Conservation (phyloP, 2,329 filamentous ascomycete genomes). For the Ophiocordyceps unilateralis region DNA sequence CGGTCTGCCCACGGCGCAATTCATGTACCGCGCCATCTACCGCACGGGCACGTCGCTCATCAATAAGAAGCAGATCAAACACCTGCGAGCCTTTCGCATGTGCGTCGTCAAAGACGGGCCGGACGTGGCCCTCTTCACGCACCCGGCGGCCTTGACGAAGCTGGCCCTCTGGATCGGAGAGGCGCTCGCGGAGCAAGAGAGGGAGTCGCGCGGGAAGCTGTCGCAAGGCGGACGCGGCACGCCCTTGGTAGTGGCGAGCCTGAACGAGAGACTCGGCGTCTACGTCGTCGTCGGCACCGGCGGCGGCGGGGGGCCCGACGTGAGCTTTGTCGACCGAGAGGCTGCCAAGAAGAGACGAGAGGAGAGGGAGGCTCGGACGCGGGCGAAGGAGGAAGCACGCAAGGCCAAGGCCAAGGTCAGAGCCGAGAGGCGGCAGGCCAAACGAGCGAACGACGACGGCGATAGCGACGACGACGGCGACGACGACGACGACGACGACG, state of each 20-base stretch:
- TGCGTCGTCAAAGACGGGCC: conserved; percentile 91
- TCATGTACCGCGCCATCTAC: conserved; percentile 82
- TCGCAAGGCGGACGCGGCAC: conserved; percentile 55
- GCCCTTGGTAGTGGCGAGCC: conserved; percentile 74
- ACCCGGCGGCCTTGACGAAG: conserved; percentile 84
- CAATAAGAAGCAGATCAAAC: conserved; percentile 84
- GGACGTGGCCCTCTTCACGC: conserved; percentile 79
- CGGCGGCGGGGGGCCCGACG: conserved; percentile 63
- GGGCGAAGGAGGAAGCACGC: conserved; percentile 40
- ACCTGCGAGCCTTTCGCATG: conserved; percentile 84
- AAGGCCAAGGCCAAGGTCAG: conserved; percentile 38
- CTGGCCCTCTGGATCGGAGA: conserved; percentile 89
- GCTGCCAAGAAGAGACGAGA: conserved; percentile 44
- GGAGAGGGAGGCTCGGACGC: conserved; percentile 45
- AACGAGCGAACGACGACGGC: conserved; percentile 28
- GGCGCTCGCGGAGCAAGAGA: conserved; percentile 78
- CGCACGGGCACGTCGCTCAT: conserved; percentile 82
- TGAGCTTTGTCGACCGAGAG: conserved; percentile 50
- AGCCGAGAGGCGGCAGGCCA: conserved; percentile 44
- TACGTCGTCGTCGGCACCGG: conserved; percentile 91
- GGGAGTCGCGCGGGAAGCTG: conserved; percentile 52
- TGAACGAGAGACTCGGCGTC: conserved; percentile 73
- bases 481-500: conserved; percentile 26
- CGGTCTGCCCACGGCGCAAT: conserved; percentile 68
- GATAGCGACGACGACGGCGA: conserved; percentile 7